Base-by-base conservation (phyloP, 1,284 basidiomycete genomes). In the Calocybe gambosa region DNA sequence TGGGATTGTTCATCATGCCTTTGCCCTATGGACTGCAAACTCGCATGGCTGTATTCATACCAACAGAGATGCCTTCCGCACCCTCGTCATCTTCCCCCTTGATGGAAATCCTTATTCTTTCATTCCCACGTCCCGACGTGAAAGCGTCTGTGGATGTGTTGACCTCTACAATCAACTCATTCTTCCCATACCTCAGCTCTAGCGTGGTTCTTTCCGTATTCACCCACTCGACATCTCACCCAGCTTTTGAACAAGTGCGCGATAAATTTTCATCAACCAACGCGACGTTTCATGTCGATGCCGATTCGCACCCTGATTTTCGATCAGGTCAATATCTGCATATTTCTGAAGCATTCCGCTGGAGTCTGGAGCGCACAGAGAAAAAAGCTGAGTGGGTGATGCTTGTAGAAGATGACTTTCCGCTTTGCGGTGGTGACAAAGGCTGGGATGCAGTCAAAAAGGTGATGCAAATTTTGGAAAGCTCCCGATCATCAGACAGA, bases 361-460 rank as follows among this genome's bases (percentile, higher is more conserved):
- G 68, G 71, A 46, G 45, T n/a, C 21, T 19, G 15, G 51, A 48
- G 29, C 40, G 47, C 13, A 28, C 50, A 2, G 35, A 33, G 16
- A 45, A 52, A 42, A 45, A 52, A 41, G 59, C 65, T 13, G 66
- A 71, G 47, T 71, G 69, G 67, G 51, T 71, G 3, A 69, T 70
- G 64, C 53, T 72, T 6, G 57, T 68, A 15, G 70, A 71, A 39
- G 69, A 73, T 47, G 68, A 72, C 50, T 71, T 72, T 41, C 68
- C 70, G 1, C 41, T 72, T 13, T 72, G 69, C 25, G 56, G 52
- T 34, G 61, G 63, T 1, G 58, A 60, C 21, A 55, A 13, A 13
- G 66, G 63, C 20, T 63, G 59, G 59, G 45, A 59, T 9, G 63
- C 58, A 0, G 42, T 72, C 6, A 54, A 55, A 2, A 56, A 50